Percentiles rank a stretch among this genome's conserved stretches.
These are phyloP conservation scores for Thraustochytrium striatum DNA, from an alignment of 352 stramenopile genomes.

Conservation along the genomic window DNA sequence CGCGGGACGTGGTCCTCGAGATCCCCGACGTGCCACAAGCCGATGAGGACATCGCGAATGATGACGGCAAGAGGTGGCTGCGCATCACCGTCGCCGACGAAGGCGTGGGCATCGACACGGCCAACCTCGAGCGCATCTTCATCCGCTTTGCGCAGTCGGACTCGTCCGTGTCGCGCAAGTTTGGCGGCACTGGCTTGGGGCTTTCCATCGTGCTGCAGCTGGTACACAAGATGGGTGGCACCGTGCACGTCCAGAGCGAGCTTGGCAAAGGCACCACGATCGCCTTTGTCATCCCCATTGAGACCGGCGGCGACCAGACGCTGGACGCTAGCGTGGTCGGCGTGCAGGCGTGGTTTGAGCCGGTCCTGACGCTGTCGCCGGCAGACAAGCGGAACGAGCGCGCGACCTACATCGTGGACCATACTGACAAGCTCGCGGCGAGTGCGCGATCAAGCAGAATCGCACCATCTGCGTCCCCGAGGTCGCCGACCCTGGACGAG, in stretches of 20 bases:
- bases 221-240: constrained; percentile 68
- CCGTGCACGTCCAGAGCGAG: constrained; percentile 68
- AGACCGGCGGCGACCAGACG: background rate
- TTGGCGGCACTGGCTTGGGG: constrained; percentile 42
- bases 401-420: background rate
- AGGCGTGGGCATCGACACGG: constrained; percentile 48
- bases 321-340: no score
- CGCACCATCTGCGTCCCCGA: no score
- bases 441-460: no score
- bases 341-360: no score
- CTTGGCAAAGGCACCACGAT: constrained; percentile 71
- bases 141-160: constrained; percentile 38
- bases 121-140: background rate
- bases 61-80: background rate
- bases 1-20: background rate
- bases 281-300: constrained; percentile 71
- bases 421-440: background rate
- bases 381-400: no score
- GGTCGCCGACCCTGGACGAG: no score
- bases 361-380: no score
- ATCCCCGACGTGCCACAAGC: background rate
- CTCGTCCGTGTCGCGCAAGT: constrained; percentile 2
- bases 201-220: constrained; percentile 58
- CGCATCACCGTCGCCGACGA: background rate
- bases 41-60: background rate